Conservation (phyloP, 345 rosid species). For the Citrus hindsii region DNA sequence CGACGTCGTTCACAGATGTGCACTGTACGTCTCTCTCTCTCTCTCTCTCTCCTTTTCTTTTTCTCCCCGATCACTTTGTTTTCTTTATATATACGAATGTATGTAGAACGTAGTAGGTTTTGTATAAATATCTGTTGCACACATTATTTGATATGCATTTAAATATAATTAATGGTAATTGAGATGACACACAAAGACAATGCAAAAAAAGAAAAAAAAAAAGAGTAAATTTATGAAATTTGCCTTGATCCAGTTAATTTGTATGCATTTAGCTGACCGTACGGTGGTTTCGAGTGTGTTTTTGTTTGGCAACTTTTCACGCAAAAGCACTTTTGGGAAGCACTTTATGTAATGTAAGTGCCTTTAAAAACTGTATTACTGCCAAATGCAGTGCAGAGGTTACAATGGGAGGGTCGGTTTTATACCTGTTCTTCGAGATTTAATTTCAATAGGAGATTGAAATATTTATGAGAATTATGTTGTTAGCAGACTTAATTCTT, state of each 20-base stretch:
- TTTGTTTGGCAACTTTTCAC: not conserved
- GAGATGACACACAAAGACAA: not conserved
- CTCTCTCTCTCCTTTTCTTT: not conserved
- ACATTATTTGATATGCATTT: not conserved
- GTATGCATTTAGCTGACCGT: no score
- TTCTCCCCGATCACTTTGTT: not conserved
- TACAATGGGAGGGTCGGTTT: no score
- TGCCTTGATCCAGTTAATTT: not conserved
- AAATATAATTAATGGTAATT: not conserved
- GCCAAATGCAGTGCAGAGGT: not conserved
- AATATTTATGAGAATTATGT: no score
- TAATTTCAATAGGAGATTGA: not conserved
- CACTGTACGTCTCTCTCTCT: slow-evolving; percentile 39
- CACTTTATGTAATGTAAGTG: not conserved
- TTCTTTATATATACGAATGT: not conserved
- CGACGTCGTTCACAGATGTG: slow-evolving; percentile 58
- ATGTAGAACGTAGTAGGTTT: not conserved
- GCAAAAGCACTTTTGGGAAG: not conserved
- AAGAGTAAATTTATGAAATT: no score
- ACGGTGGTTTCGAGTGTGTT: not conserved
- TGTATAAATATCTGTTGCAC: not conserved
- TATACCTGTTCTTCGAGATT: no score
- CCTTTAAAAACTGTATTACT: not conserved
- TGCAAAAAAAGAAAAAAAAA: no score
- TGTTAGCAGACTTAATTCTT: no score